Percentiles rank a stretch among this genome's conserved stretches.
These are phyloP conservation scores for Xylariaceae sp. DNA, from an alignment of 2,329 filamentous ascomycete species.

Conservation along the genomic window DNA sequence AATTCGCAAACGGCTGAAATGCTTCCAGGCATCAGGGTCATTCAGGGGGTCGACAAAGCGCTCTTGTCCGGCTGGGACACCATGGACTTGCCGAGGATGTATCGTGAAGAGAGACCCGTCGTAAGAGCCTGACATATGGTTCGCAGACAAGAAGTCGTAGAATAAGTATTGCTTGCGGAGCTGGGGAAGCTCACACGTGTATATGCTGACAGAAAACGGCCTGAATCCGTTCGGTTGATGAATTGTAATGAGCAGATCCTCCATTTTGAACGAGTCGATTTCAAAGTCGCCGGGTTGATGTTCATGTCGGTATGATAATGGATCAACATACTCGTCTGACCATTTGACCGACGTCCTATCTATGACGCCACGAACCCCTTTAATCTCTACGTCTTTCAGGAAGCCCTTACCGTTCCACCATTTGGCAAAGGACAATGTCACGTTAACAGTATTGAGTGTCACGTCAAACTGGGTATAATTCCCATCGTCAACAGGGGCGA, in stretches of 20 bases:
- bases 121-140: slow-evolving; percentile 91
- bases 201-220: slow-evolving; percentile 95
- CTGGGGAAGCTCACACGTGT: slow-evolving; percentile 88
- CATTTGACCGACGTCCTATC: slow-evolving; percentile 82
- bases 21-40: slow-evolving; percentile 80
- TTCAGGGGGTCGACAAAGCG: slow-evolving; percentile 56
- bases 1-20: slow-evolving; percentile 86
- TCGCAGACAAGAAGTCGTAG: slow-evolving; percentile 94
- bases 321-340: slow-evolving; percentile 66
- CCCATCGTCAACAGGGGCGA: slow-evolving; percentile 64
- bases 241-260: slow-evolving; percentile 85
- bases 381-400: slow-evolving; percentile 87
- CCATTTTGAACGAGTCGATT: slow-evolving; percentile 93
- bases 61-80: slow-evolving; percentile 62
- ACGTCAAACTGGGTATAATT: slow-evolving; percentile 98
- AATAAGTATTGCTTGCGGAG: slow-evolving; percentile 95
- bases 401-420: slow-evolving; percentile 98
- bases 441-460: slow-evolving; percentile 91
- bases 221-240: slow-evolving; percentile 88
- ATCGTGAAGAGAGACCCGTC: slow-evolving; percentile 97
- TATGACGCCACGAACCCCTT: slow-evolving; percentile 86
- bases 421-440: slow-evolving; percentile 94
- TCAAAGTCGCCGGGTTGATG: slow-evolving; percentile 93
- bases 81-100: slow-evolving; percentile 86
- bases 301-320: slow-evolving; percentile 80